Percentiles rank a stretch among this genome's conserved stretches.
phyloP scores from a whole-genome alignment of 2,329 filamentous ascomycete genomes.

The Diplodia corticola region DNA sequence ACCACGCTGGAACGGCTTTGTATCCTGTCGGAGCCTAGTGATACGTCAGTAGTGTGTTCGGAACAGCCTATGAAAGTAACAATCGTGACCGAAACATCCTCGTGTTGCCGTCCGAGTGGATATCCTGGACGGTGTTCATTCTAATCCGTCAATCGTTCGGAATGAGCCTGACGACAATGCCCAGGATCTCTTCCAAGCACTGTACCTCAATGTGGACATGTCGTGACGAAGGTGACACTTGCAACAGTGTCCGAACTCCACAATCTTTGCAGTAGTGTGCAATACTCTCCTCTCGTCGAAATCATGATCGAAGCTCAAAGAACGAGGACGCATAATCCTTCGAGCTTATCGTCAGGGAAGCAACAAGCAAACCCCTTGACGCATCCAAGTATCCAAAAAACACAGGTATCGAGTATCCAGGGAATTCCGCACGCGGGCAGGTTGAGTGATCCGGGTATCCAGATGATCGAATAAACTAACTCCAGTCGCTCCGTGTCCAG shows the following conservation, averaged over 20 bases:
- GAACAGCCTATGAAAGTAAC: not conserved
- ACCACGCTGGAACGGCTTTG: constrained; percentile 89
- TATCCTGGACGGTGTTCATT: not conserved
- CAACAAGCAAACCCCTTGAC: not conserved
- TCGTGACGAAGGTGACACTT: not conserved
- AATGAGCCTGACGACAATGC: not conserved
- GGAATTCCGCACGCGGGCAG: not conserved
- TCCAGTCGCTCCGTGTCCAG: not conserved
- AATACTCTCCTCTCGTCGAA: not conserved
- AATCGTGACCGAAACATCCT: not conserved
- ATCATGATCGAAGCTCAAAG: not conserved
- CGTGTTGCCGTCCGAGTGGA: not conserved
- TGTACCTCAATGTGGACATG: not conserved
- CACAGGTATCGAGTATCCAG: not conserved
- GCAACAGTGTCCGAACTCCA: not conserved
- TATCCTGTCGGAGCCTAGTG: constrained; percentile 78
- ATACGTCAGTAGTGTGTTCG: not conserved
- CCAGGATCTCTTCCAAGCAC: not conserved
- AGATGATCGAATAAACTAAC: not conserved
- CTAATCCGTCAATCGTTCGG: not conserved
- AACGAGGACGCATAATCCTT: not conserved
- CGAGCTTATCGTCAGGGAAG: not conserved
- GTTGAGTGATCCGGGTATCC: not conserved
- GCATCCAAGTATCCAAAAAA: not conserved
- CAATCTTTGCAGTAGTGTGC: not conserved